A percentile compares a stretch with the other conserved stretches of the same genome.
These are phyloP conservation scores for Penicillium riverlandense DNA, from an alignment of 495 filamentous ascomycete genomes.

Conservation along the genomic window DNA sequence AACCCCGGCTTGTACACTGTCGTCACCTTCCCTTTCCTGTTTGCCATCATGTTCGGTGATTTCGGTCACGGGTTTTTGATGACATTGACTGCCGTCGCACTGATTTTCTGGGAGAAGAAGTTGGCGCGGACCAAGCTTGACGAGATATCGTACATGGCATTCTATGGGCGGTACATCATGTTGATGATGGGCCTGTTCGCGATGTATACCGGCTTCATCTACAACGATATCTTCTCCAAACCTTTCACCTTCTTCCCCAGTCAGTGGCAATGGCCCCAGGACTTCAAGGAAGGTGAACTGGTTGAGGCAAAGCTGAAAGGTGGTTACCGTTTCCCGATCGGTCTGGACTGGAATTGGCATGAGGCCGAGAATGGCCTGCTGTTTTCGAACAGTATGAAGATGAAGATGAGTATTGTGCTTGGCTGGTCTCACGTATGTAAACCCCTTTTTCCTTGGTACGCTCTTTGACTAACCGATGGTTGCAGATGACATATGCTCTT, in stretches of 20 bases:
- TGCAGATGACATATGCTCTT: conserved; percentile 90
- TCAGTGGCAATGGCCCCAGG: conserved; percentile 77
- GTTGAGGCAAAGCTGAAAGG: conserved; percentile 59
- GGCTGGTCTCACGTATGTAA: conserved; percentile 76
- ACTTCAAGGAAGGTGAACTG: conserved; percentile 51
- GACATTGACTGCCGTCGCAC: conserved; percentile 67
- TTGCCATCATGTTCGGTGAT: conserved; percentile 99
- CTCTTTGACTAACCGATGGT: conserved; percentile 4
- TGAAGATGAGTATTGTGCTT: conserved; percentile 96
- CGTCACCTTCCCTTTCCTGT: conserved; percentile 95
- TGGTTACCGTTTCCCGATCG: conserved; percentile 85
- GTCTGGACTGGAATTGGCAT: conserved; percentile 96
- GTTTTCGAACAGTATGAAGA: conserved; percentile 97
- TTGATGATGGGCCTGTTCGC: conserved; percentile 96
- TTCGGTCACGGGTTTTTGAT: conserved; percentile 88
- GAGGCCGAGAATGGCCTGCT: conserved; percentile 87
- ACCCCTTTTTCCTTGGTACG: background rate
- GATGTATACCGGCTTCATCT: conserved; percentile 93
- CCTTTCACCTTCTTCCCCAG: conserved; percentile 79
- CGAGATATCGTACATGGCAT: conserved; percentile 95
- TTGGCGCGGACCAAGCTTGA: conserved; percentile 79
- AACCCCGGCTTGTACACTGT: conserved; percentile 94
- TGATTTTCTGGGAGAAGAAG: conserved; percentile 94
- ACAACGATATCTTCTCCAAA: conserved; percentile 97
- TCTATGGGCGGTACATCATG: conserved; percentile 97